Evolutionary conservation across 352 stramenopile genomes (phyloP).

Genomic region (Globisporangium echinulatum): DNA sequence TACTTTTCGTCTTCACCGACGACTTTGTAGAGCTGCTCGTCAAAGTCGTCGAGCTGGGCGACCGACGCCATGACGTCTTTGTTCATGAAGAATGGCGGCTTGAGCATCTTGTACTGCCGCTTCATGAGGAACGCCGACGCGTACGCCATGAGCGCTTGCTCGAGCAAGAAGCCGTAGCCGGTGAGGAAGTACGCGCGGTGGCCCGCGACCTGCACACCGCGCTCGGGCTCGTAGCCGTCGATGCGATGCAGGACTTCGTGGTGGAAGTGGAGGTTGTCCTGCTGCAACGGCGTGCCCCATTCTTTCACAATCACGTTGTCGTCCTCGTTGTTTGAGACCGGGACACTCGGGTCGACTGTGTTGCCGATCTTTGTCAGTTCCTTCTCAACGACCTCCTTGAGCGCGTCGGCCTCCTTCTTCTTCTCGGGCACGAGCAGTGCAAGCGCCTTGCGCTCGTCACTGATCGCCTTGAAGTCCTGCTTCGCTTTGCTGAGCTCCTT

Average conservation of each 20-base stretch:
- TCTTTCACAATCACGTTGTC: constrained; percentile 92
- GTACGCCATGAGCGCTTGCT: constrained; percentile 99
- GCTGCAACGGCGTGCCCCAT: constrained; percentile 61
- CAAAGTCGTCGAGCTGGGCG: constrained; percentile 99
- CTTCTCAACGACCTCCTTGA: constrained; percentile 69
- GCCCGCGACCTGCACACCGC: constrained; percentile 93
- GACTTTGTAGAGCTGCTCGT: constrained; percentile 99
- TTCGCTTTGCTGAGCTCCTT: constrained; percentile 88
- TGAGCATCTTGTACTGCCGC: constrained; percentile 96
- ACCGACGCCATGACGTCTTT: constrained; percentile 98
- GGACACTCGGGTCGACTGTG: constrained; percentile 94
- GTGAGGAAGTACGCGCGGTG: constrained; percentile 99
- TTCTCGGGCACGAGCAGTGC: constrained; percentile 58
- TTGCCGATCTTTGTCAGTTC: constrained; percentile 95
- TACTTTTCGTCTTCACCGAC: constrained; percentile 97
- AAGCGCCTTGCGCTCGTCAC: constrained; percentile 75
- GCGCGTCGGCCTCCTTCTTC: constrained; percentile 73
- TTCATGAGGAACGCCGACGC: constrained; percentile 95
- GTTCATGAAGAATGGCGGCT: constrained; percentile 99
- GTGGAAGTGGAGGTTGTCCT: constrained; percentile 90
- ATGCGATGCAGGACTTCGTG: constrained; percentile 98
- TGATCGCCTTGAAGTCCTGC: constrained; percentile 77
- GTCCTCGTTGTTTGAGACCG: constrained; percentile 95
- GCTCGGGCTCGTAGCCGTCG: constrained; percentile 97
- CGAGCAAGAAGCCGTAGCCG: constrained; percentile 96